These are phyloP conservation scores for Tephrocybe sp. DNA, from an alignment of 768 basidiomycete genomes.

Conservation along the genomic window DNA sequence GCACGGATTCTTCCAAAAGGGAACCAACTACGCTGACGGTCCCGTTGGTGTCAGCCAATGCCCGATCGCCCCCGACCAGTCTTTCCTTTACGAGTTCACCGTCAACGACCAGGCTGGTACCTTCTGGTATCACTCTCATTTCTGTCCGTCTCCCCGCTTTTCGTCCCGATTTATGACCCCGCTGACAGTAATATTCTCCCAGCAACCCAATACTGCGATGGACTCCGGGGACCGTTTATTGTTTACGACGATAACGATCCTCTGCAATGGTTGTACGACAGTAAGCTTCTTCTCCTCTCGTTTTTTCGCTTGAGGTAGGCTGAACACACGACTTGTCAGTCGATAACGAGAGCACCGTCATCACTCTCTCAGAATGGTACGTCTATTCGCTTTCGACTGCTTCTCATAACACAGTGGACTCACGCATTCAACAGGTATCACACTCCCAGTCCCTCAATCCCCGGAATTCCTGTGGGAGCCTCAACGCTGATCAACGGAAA, in stretches of 20 bases:
- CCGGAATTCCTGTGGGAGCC: conserved; percentile 18
- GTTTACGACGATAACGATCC: conserved; percentile 6
- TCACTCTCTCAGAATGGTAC: conserved; percentile 44
- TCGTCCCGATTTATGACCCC: background rate
- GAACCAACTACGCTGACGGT: conserved; percentile 32
- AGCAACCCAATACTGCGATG: conserved; percentile 21
- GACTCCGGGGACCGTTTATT: conserved; percentile 17
- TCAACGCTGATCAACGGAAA: conserved; percentile 43
- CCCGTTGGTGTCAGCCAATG: conserved; percentile 31
- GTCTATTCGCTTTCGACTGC: background rate
- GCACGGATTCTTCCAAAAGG: conserved; percentile 32
- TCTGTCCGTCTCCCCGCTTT: conserved; percentile 2
- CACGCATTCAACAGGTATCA: conserved; percentile 13
- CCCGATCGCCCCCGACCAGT: conserved; percentile 30
- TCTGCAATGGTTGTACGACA: background rate
- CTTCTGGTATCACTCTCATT: conserved; percentile 19
- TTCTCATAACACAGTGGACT: background rate
- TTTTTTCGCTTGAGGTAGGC: background rate
- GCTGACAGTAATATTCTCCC: background rate
- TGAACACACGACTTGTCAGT: background rate
- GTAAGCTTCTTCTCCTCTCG: background rate
- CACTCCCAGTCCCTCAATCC: conserved; percentile 16
- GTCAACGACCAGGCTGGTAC: conserved; percentile 31
- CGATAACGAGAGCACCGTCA: conserved; percentile 26
- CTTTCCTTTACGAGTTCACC: conserved; percentile 34